Base-by-base conservation (phyloP, 1,284 basidiomycete species). In the Phellopilus nigrolimitatus region DNA sequence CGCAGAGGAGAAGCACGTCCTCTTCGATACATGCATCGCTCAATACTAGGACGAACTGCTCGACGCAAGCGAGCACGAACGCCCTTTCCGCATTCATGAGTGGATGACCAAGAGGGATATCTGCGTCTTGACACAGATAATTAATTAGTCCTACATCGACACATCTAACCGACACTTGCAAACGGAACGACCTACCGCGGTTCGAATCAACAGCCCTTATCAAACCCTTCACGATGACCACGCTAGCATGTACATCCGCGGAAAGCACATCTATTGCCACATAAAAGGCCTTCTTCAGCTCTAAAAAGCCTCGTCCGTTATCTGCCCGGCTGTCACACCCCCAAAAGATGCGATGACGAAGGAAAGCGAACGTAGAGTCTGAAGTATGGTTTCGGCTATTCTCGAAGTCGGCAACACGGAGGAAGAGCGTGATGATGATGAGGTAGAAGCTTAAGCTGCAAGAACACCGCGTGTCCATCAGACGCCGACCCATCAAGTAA, bases 311-410 rank as follows among this genome's bases (percentile, higher is more conserved):
- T 17, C 71, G 67, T 7, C 66, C 64, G 1, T 62, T 62, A 15
- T 51, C 59, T 82, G 79, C 0, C 76, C 75, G 1, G 76, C 74
- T 1, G 76, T 74, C 24, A 85, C 74, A 5, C 87, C 85, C 3
- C 87, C 86, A 58, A 88, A 88, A 58, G 84, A 78, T 2, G 82
- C 76, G 5, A 88, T 75, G 31, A 88, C 74, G 59, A 85, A 85
- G 0, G 85, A 77, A n/a, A 88, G 67, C 58, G 80, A 75, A 12
- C 73, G 77, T 9, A 88, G 70, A 0, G 74, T 76, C 25, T 72
- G 70, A 0, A 89, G 66, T 2, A 73, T 70, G 1, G 74, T 68
- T 7, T 79, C 71, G 1, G 71, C 71, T 15, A 64, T 58, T 8
- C 53, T 54, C 44, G 47, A 51, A 36, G 25, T 33, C 38, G 36